Evolutionary conservation across 148 eudicot species (phyloP).

Genomic region (Nyssa sinensis): DNA sequence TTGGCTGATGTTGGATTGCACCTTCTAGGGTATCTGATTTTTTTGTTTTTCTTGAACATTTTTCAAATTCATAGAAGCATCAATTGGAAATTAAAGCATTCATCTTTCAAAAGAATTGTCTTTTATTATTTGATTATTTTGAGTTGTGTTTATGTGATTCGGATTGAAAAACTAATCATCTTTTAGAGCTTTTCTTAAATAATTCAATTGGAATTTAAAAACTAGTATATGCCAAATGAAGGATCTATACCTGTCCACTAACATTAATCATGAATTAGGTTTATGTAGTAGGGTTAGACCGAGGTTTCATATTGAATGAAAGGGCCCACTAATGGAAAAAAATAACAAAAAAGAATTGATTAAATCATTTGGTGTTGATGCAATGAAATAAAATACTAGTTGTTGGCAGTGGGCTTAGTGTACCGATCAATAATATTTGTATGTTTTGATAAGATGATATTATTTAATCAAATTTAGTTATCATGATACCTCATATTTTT

Average conservation of each 20-base stretch:
- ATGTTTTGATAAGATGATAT: neutral
- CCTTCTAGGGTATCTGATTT: neutral
- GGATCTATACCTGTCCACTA: neutral
- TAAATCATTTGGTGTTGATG: neutral
- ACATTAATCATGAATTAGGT: neutral
- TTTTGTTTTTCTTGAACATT: neutral
- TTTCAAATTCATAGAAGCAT: neutral
- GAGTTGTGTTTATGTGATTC: neutral
- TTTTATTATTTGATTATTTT: neutral
- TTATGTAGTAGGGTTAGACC: neutral
- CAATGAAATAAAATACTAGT: constrained; percentile 4
- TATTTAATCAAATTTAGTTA: constrained; percentile 10
- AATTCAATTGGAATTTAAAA: neutral
- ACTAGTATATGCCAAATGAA: constrained; percentile 2
- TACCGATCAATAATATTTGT: constrained; percentile 19
- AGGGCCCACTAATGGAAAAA: neutral
- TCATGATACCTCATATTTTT: constrained; percentile 13
- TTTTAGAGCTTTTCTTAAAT: neutral
- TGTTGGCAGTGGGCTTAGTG: constrained; percentile 19
- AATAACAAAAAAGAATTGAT: constrained; percentile 2
- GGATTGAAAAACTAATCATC: neutral
- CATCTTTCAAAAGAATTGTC: neutral
- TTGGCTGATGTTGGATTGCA: neutral
- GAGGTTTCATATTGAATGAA: neutral
- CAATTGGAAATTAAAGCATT: neutral